Conservation (phyloP, 2,329 filamentous ascomycete genomes). For the Verticillium klebahnii region DNA sequence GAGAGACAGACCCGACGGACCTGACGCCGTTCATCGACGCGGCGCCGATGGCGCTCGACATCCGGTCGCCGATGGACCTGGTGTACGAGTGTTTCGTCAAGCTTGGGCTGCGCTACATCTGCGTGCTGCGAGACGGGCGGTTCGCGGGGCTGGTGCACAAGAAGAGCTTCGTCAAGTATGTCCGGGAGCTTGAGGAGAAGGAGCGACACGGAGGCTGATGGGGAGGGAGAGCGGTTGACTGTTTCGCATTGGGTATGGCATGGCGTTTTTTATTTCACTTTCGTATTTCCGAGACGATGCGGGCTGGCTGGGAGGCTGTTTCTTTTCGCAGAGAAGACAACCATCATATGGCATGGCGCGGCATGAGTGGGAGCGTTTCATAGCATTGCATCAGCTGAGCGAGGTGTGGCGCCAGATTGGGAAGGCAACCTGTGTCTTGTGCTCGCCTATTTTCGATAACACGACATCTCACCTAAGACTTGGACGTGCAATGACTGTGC, state of each 20-base stretch:
- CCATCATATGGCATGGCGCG: not conserved
- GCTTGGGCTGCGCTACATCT: conserved; percentile 86
- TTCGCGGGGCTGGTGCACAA: conserved; percentile 94
- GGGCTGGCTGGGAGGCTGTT: not conserved
- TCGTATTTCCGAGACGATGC: not conserved
- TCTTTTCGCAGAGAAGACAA: not conserved
- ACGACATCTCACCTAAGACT: not conserved
- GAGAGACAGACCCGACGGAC: conserved; percentile 64
- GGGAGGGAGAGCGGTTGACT: not conserved
- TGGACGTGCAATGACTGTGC: not conserved
- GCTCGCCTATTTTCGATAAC: not conserved
- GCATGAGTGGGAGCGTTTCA: not conserved
- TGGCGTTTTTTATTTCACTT: not conserved
- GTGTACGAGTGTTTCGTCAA: conserved; percentile 98
- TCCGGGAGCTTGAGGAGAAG: conserved; percentile 59
- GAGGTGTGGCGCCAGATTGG: not conserved
- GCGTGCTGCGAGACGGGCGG: conserved; percentile 76
- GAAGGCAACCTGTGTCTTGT: not conserved
- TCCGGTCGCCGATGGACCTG: conserved; percentile 85
- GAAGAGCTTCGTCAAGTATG: conserved; percentile 93
- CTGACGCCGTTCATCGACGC: conserved; percentile 92
- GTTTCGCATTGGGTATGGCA: not conserved
- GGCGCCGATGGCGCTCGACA: conserved; percentile 82
- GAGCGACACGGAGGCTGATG: not conserved
- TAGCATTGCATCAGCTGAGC: not conserved